Base-by-base conservation (phyloP, 768 basidiomycete genomes). In the Albatrellus ellisii region DNA sequence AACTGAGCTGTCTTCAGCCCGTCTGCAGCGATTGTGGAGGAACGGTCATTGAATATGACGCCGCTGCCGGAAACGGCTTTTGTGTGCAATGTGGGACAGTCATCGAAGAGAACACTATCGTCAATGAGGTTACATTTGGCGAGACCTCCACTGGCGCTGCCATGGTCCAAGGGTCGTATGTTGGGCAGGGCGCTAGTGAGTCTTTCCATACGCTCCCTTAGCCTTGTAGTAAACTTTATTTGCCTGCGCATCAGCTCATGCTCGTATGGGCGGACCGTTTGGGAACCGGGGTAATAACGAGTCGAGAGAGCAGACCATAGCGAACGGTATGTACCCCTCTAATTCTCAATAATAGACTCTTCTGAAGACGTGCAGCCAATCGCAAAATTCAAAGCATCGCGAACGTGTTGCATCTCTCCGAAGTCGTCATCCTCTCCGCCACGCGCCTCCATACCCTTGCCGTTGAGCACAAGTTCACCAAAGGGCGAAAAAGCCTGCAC, bases 121-220 rank as follows among this genome's bases (percentile, higher is more conserved):
- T 97, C 8, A 85, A 81, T 48, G 95, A 99, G 57, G 76, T 99
- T 42, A 77, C 79, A 1, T 99, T 99, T 52, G 89, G 90, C n/a
- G 95, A 99, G 67, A 84, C 85, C 4, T 73, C 82, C 9, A 72
- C 74, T 22, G 95, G 95, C 20, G 88, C 91, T 4, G 92, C 94
- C 1, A 87, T 97, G 69, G 92, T 95, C 1, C 85, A 92, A 54
- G 95, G 95, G 2, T 79, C 83, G 2, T 95, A 86, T 53, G 89
- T 99, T 10, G 86, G 75, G 0, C 82, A 87, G 53, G 86, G 88
- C 43, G 79, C 91, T 35, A 92, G 92, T 97, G 54, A 59, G 85
- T 74, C 11, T 5, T 39, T 15, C 15, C 6, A 42, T 2, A 2
- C 7, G 24, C 10, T 21, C 41, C 4, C 22, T 24, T 33, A 3